Conservation (phyloP, 2,329 filamentous ascomycete species). For the Akanthomyces uredinophilus region DNA sequence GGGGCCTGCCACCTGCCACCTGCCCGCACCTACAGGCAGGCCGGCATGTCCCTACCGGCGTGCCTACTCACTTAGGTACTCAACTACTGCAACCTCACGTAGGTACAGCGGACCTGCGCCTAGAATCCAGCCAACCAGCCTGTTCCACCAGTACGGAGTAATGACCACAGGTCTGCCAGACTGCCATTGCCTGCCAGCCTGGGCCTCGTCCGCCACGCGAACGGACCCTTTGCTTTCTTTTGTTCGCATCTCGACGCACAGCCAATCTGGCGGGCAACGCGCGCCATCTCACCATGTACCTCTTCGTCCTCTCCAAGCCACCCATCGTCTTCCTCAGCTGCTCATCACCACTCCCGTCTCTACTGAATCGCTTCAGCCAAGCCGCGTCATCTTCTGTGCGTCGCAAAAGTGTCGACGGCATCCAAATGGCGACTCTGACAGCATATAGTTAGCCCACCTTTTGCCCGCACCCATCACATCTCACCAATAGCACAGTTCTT, state of each 20-base stretch:
- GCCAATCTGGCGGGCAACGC: background rate
- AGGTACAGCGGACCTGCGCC: background rate
- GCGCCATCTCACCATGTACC: background rate
- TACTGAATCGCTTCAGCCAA: background rate
- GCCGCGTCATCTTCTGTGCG: background rate
- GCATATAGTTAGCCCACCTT: background rate
- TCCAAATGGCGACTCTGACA: background rate
- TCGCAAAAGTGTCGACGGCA: background rate
- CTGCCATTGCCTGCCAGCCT: too few relatives aligned
- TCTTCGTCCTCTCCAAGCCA: background rate
- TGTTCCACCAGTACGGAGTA: too few relatives aligned
- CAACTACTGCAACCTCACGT: too few relatives aligned
- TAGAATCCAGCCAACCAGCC: background rate
- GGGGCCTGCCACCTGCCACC: too few relatives aligned
- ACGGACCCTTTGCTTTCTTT: background rate
- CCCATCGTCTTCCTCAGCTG: background rate
- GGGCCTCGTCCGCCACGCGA: background rate
- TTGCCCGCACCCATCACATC: background rate
- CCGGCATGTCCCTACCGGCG: too few relatives aligned
- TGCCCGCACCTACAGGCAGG: too few relatives aligned
- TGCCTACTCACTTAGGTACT: too few relatives aligned
- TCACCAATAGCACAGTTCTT: background rate
- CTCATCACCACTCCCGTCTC: background rate
- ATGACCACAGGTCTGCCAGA: too few relatives aligned
- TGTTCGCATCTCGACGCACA: background rate